Conservation (phyloP, 805 yeast genomes). For the Metschnikowia colocasiae region DNA sequence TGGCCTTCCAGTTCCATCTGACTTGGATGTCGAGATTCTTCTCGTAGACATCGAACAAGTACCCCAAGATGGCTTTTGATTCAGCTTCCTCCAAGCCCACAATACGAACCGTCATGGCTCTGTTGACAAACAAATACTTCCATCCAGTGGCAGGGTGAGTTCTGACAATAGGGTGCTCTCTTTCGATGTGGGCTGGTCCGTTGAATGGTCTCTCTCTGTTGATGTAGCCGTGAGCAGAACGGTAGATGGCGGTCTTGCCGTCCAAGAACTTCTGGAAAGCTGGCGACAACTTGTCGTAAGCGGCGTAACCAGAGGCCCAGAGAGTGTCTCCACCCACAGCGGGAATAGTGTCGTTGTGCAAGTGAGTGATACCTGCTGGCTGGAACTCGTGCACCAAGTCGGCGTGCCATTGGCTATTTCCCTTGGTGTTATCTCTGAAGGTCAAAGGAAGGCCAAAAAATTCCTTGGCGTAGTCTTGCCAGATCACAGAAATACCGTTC, state of each 20-base stretch:
- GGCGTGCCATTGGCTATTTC: slow-evolving; percentile 36
- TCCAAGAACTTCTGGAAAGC: slow-evolving; percentile 49
- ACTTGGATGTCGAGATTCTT: slow-evolving; percentile 49
- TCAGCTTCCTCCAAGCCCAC: slow-evolving; percentile 30
- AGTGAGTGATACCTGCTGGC: slow-evolving; percentile 54
- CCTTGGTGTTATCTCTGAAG: slow-evolving; percentile 26
- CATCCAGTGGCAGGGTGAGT: slow-evolving; percentile 35
- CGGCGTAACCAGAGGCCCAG: slow-evolving; percentile 58
- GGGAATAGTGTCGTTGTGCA: slow-evolving; percentile 51
- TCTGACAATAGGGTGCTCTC: slow-evolving; percentile 31
- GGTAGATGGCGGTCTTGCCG: slow-evolving; percentile 46
- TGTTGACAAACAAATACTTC: slow-evolving; percentile 29
- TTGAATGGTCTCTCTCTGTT: slow-evolving; percentile 33
- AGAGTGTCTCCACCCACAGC: slow-evolving; percentile 53
- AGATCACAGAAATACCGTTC: slow-evolving; percentile 29
- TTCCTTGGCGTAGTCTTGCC: slow-evolving; percentile 27
- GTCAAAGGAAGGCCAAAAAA: slow-evolving; percentile 24
- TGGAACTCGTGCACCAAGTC: slow-evolving; percentile 54
- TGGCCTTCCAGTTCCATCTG: slow-evolving; percentile 19
- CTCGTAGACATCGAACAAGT: slow-evolving; percentile 18
- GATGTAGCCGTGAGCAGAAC: slow-evolving; percentile 38
- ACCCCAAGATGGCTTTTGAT: slow-evolving; percentile 16
- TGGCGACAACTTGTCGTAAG: slow-evolving; percentile 53
- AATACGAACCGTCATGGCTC: slow-evolving; percentile 29
- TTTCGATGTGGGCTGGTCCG: slow-evolving; percentile 28